Conservation (phyloP, 306 rosid species). For the Lablab purpureus region DNA sequence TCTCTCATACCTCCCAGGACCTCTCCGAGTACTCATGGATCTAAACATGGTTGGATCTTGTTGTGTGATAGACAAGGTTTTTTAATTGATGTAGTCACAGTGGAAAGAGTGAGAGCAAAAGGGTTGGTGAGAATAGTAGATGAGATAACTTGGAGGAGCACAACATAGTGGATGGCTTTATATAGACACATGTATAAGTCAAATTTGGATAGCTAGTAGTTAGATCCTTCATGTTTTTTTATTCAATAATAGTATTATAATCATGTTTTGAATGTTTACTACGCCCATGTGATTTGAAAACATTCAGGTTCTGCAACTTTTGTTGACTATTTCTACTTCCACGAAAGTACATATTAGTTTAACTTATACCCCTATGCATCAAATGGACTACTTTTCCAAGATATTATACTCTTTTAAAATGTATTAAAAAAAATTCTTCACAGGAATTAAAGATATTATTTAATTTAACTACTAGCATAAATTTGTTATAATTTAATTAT, state of each 20-base stretch:
- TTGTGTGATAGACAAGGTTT: neutral
- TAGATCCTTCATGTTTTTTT: neutral
- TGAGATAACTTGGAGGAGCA: neutral
- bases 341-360: too few relatives aligned
- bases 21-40: conserved; percentile 57
- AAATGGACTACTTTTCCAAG: too few relatives aligned
- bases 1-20: conserved; percentile 55
- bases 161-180: neutral
- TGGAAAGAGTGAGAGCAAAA: neutral
- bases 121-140: neutral
- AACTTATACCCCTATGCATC: too few relatives aligned
- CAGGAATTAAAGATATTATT: too few relatives aligned
- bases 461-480: too few relatives aligned
- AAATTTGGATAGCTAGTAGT: conserved; percentile 32
- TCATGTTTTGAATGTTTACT: conserved; percentile 13
- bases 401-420: too few relatives aligned
- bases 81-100: neutral
- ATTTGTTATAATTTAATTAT: too few relatives aligned
- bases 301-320: too few relatives aligned
- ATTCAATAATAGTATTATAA: neutral
- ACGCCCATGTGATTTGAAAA: neutral
- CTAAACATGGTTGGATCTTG: conserved; percentile 54
- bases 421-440: too few relatives aligned
- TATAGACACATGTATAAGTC: conserved; percentile 32
- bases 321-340: too few relatives aligned